Base-by-base conservation (phyloP, 495 filamentous ascomycete species). In the Letharia lupina region DNA sequence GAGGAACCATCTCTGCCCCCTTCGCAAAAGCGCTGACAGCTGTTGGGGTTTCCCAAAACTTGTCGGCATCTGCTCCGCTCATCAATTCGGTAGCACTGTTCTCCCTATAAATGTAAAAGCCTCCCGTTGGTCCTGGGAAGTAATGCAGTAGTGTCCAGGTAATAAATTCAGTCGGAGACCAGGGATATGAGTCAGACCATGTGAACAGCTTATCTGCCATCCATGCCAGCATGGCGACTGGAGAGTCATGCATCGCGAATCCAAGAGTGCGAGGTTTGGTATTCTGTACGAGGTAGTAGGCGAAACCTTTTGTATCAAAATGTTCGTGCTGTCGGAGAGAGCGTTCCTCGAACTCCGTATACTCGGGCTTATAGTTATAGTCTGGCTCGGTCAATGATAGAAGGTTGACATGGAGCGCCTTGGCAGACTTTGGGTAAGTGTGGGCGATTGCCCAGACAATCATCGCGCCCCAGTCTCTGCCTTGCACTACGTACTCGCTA, bases 401-500 rank as follows among this genome's bases (percentile, higher is more conserved):
- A 33, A 56, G 13, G n/a, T 56, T 56, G 13, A 56, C 15, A 56
- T 56, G 52, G 5, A 56, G 3, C 23, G 52, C 52, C 15, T 67
- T 57, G 4, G 72, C 69, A 11, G 68, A 52, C 13, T 69, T 48
- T 13, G 73, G 72, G 63, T 70, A 73, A 31, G 71, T 59, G 16
- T 70, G 64, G 11, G 71, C 74, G 12, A 72, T 58, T 41, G 61
- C 68, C 28, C 73, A 73, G 40, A 69, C 65, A 50, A 77, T 71
- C 44, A 72, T 68, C 4, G 69, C 68, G 8, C 74, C 74, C 62
- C 70, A 70, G 47, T 76, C 74, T 37, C 74, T 73, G n/a, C 72
- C 74, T 41, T 76, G 74, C 15, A 69, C 71, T 28, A 75, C 71
- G 45, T 74, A 75, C 4, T 66, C 45, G 35, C 37, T 41, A 15